Base-by-base conservation (phyloP, 2,329 filamentous ascomycete species). In the Colletotrichum sp. region DNA sequence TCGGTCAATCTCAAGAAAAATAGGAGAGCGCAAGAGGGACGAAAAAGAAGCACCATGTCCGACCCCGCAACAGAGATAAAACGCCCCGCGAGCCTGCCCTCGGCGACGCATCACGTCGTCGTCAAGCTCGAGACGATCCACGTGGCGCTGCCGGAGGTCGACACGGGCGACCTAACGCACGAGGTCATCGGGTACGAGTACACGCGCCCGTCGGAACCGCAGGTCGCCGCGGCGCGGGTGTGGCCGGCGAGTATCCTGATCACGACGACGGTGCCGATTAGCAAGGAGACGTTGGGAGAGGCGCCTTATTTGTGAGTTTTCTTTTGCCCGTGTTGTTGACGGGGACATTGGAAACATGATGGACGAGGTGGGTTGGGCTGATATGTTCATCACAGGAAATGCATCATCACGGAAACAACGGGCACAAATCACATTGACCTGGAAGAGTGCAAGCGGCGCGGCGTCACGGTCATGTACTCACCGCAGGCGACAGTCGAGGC, bases 161-260 rank as follows among this genome's bases (percentile, higher is more conserved):
- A 78, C 30, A 69, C 57, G 21, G 64, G 44, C 8, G 30, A 16
- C 21, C 28, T 75, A 15, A 78, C 77, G 18, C 77, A 78, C 36
- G 77, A 78, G 62, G 24, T 77, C 52, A 77, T 78, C 15, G 71
- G 63, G 26, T 78, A 78, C 60, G 36, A 74, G 21, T 78, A 77
- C 62, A 78, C 77, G 10, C 52, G 70, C 32, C 68, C 77, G 13
- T 64, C 55, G 32, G 69, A 77, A 15, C 12, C 30, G 15, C 69
- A 57, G 2, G 36, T 78, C 7, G 67, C 55, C n/a, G 76, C 72
- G 34, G 72, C 77, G 18, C 66, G 77, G 52, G 76, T 81, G 57
- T 77, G 68, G 32, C 76, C 81, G 52, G 81, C 82, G 10, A 79
- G 81, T 66, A 78, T 82, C 39, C 68, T 81, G 16, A 78, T 82